Evolutionary conservation across 2,329 filamentous ascomycete genomes (phyloP).

Genomic region (Endoconidiophora polonica): DNA sequence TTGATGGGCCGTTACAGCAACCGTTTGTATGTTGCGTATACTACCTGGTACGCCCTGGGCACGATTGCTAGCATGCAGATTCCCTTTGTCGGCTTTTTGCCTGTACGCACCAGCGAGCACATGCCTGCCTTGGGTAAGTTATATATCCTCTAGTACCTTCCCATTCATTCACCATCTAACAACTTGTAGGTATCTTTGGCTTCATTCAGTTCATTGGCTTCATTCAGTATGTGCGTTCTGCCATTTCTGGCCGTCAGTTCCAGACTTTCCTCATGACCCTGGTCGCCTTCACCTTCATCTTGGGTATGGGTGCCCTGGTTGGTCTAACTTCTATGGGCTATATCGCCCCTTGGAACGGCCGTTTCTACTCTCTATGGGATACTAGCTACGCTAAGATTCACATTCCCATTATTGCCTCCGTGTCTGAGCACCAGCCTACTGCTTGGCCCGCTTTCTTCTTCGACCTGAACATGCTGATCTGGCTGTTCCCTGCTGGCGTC

Average conservation of each 20-base stretch:
- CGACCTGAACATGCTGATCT: conserved; percentile 93
- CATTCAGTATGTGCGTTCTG: conserved; percentile 76
- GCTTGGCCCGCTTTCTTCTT: conserved; percentile 99
- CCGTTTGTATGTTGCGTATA: conserved; percentile 88
- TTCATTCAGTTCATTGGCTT: conserved; percentile 87
- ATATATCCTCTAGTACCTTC: not conserved
- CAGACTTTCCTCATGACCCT: conserved; percentile 70
- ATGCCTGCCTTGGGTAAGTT: conserved; percentile 81
- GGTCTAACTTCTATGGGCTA: conserved; percentile 78
- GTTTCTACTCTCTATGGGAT: conserved; percentile 99
- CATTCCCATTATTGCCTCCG: conserved; percentile 98
- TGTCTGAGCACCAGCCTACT: conserved; percentile 96
- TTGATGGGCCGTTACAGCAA: conserved; percentile 95
- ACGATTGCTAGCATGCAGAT: conserved; percentile 98
- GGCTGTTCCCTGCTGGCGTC: conserved; percentile 95
- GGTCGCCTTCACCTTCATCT: conserved; percentile 55
- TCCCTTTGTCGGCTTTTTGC: conserved; percentile 93
- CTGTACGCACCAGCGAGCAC: conserved; percentile 92
- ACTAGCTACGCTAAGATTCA: conserved; percentile 98
- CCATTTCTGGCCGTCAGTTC: conserved; percentile 84
- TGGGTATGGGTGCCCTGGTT: conserved; percentile 60
- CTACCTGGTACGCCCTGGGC: conserved; percentile 92
- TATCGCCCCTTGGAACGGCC: conserved; percentile 93
- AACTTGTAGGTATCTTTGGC: conserved; percentile 67
- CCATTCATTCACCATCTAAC: not conserved